Percentiles rank a stretch among this genome's conserved stretches.
Conservation (phyloP, 495 filamentous ascomycete species). For the Penicillium goetzii region DNA sequence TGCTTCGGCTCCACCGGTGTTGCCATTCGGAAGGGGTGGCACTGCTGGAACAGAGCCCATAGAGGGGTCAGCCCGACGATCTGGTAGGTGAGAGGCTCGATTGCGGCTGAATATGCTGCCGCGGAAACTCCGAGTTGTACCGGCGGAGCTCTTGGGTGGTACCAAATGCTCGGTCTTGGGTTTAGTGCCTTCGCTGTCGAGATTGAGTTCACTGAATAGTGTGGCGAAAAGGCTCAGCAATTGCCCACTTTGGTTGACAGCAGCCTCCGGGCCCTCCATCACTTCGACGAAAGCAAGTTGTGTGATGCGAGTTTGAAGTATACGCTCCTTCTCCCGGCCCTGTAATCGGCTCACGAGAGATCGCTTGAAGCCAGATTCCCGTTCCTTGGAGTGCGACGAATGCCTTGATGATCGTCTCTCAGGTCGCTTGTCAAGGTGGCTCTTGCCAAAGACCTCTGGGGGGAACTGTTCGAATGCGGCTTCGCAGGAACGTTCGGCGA, state of each 20-base stretch:
- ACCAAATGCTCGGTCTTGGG: slow-evolving; percentile 40
- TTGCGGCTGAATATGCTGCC: slow-evolving; percentile 75
- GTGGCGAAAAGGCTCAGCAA: slow-evolving; percentile 79
- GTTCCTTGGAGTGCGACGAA: slow-evolving; percentile 42
- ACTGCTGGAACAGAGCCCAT: slow-evolving; percentile 22
- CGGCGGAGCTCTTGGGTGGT: slow-evolving; percentile 69
- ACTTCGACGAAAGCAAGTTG: slow-evolving; percentile 84
- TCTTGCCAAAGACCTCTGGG: slow-evolving; percentile 59
- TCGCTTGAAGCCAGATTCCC: slow-evolving; percentile 28
- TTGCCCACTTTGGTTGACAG: slow-evolving; percentile 81
- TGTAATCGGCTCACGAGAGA: slow-evolving; percentile 74
- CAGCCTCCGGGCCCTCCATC: slow-evolving; percentile 76
- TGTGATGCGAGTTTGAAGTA: slow-evolving; percentile 92
- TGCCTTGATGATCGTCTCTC: slow-evolving; percentile 39
- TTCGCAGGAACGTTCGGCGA: slow-evolving; percentile 79
- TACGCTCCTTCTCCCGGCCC: slow-evolving; percentile 74
- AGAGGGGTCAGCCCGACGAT: slow-evolving; percentile 32
- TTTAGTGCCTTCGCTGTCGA: slow-evolving; percentile 31
- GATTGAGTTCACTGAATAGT: slow-evolving; percentile 66
- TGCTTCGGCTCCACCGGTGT: slow-evolving; percentile 29
- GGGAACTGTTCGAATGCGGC: slow-evolving; percentile 87
- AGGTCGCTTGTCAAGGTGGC: slow-evolving; percentile 40
- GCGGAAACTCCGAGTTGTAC: slow-evolving; percentile 71
- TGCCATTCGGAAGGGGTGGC: slow-evolving; percentile 25
- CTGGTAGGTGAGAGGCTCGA: slow-evolving; percentile 38